Evolutionary conservation across 352 stramenopile genomes (phyloP).

Genomic region (Aphanomyces invadans): DNA sequence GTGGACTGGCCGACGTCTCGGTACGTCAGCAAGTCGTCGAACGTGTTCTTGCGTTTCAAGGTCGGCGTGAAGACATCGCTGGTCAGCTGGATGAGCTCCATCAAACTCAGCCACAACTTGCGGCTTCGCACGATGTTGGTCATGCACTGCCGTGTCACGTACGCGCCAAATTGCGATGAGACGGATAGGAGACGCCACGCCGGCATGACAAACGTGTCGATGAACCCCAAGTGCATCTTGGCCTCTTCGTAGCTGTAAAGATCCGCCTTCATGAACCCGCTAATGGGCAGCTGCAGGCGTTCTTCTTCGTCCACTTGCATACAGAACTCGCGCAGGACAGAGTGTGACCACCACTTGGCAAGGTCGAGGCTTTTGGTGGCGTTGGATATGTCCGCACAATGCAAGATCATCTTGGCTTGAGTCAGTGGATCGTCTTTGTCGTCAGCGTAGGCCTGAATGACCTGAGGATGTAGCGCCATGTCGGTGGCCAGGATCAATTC

Average conservation of each 20-base stretch:
- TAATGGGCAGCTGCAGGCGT: conserved; percentile 2
- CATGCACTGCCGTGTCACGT: conserved; percentile 6
- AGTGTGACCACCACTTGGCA: conserved; percentile 10
- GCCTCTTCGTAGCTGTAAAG: conserved; percentile 15
- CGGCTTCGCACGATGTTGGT: conserved; percentile 1
- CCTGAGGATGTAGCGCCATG: conserved; percentile 12
- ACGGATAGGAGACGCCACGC: not conserved
- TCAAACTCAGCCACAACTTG: not conserved
- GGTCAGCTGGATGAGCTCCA: not conserved
- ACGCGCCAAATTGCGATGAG: not conserved
- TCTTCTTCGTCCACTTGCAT: conserved; percentile 12
- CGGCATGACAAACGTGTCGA: conserved; percentile 2
- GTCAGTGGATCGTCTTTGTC: not conserved
- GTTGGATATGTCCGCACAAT: conserved; percentile 25
- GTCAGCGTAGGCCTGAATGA: not conserved
- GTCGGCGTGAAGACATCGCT: not conserved
- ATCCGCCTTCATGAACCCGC: conserved; percentile 17
- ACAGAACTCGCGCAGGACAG: conserved; percentile 13
- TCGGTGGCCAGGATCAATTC: conserved; percentile 19
- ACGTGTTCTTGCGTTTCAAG: not conserved
- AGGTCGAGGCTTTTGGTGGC: conserved; percentile 17
- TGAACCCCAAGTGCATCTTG: conserved; percentile 16
- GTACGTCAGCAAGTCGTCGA: not conserved
- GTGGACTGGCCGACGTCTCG: not conserved
- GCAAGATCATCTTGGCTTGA: conserved; percentile 16